A percentile compares a stretch with the other conserved stretches of the same genome.
Evolutionary conservation across 2,329 filamentous ascomycete genomes (phyloP).

Genomic region (Stagonosporopsis rhizophila): DNA sequence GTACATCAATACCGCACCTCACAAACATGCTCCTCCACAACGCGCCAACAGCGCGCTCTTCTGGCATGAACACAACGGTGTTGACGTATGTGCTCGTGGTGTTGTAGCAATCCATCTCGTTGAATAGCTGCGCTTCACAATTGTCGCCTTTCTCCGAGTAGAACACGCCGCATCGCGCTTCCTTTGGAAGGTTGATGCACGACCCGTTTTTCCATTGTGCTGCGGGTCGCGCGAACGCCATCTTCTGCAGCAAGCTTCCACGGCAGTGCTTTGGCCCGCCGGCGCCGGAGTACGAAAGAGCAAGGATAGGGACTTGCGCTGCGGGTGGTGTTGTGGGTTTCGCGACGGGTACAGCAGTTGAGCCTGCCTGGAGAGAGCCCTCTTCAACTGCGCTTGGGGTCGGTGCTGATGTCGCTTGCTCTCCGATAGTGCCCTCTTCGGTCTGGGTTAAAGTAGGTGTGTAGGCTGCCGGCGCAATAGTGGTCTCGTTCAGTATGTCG

Average conservation of each 20-base stretch:
- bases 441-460: conserved; percentile 29
- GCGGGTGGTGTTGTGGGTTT: conserved; percentile 20
- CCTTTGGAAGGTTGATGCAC: conserved; percentile 41
- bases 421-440: conserved; percentile 36
- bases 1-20: conserved; percentile 41
- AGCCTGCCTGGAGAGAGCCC: conserved; percentile 30
- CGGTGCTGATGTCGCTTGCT: conserved; percentile 24
- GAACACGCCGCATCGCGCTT: conserved; percentile 46
- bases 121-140: conserved; percentile 47
- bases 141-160: conserved; percentile 43
- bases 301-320: conserved; percentile 39
- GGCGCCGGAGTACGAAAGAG: conserved; percentile 42
- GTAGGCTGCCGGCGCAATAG: conserved; percentile 23
- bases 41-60: conserved; percentile 42
- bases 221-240: conserved; percentile 33
- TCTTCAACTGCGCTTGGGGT: conserved; percentile 29
- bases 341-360: conserved; percentile 10
- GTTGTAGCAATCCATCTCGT: conserved; percentile 38
- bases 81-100: conserved; percentile 40
- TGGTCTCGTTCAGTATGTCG: conserved; percentile 34
- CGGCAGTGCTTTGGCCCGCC: conserved; percentile 47
- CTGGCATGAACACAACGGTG: conserved; percentile 47
- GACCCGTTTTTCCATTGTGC: conserved; percentile 39
- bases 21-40: conserved; percentile 47
- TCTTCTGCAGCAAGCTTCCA: conserved; percentile 38